Evolutionary conservation across 108 stramenopile genomes (phyloP), one percentile per base, ranked within the genome.

Genomic region (Nannochloropsis gaditana): DNA sequence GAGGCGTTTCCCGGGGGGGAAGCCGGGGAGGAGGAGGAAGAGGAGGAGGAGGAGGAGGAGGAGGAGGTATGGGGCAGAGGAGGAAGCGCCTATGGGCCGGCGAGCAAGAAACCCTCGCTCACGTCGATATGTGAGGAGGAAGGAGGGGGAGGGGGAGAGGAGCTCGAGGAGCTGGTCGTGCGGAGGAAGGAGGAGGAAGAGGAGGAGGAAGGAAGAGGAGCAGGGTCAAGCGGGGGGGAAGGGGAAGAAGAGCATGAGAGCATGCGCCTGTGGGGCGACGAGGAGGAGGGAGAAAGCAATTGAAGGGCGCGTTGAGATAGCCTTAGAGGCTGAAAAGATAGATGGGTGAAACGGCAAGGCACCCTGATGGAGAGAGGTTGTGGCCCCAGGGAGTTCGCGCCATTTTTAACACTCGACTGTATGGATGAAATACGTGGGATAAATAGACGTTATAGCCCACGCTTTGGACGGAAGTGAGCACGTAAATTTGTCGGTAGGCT

Each of bases 91-190:
- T 31, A 31, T 31, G 31, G 31, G 31, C 31, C 31, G 31, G 31
- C 31, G 31, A 31, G 31, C 31, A 31, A 31, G 31, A 31, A 31
- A 31, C 31, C 31, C 31, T 31, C 31, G 31, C 31, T n/a, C 59
- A 73, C 19, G 4, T 73, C 5, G 59, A 73, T 15, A n/a, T n/a
- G 59, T n/a, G 59, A 6, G 59, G n/a, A n/a, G 59, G 59, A 73
- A n/a, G 2, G 47, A 73, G 59, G 59, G 59, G 59, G 59, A 73
- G 59, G 59, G 59, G n/a, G 59, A n/a, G 59, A 73, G 59, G 59
- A 73, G 1, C 59, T 73, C 19, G 15, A n/a, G n/a, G 59, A 4
- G 59, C n/a, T 15, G 59, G 59, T 11, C 47, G 59, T 73, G 59
- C 59, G n/a, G 15, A n/a, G 59, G n/a, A 4, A n/a, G 59, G 6